Conservation (phyloP, 2,329 filamentous ascomycete genomes). For the Fusarium armeniacum region DNA sequence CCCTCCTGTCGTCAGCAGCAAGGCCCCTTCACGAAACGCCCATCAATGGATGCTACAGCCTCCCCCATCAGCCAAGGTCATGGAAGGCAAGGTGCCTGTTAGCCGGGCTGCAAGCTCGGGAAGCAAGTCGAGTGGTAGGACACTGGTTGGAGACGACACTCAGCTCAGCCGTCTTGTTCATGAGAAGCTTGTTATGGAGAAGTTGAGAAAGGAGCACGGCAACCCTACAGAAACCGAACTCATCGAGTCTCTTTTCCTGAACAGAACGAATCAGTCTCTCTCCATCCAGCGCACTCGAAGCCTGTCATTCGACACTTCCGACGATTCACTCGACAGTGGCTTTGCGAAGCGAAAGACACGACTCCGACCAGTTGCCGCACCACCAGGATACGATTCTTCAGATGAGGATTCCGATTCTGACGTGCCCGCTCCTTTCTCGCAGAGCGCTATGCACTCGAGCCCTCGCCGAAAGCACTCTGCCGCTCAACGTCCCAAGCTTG, state of each 20-base stretch:
- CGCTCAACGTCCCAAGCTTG: slow-evolving; percentile 60
- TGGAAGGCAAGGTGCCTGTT: slow-evolving; percentile 86
- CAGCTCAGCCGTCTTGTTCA: slow-evolving; percentile 60
- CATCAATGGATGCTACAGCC: slow-evolving; percentile 94
- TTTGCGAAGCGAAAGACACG: slow-evolving; percentile 51
- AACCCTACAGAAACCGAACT: slow-evolving; percentile 60
- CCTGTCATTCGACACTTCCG: slow-evolving; percentile 56
- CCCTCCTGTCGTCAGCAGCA: slow-evolving; percentile 85
- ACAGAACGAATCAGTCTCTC: slow-evolving; percentile 52
- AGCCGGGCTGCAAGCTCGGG: slow-evolving; percentile 72
- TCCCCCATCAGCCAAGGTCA: slow-evolving; percentile 88
- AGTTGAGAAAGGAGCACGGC: slow-evolving; percentile 58
- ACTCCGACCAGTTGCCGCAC: slow-evolving; percentile 49
- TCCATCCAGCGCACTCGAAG: slow-evolving; percentile 56
- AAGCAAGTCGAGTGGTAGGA: slow-evolving; percentile 64
- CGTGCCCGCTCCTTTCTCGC: slow-evolving; percentile 43
- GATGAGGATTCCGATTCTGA: slow-evolving; percentile 54
- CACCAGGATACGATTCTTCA: slow-evolving; percentile 53
- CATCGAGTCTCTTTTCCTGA: slow-evolving; percentile 59
- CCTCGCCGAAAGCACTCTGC: slow-evolving; percentile 49
- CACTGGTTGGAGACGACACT: slow-evolving; percentile 58
- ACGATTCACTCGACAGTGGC: slow-evolving; percentile 53
- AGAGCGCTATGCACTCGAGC: slow-evolving; percentile 45
- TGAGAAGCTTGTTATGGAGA: slow-evolving; percentile 63
- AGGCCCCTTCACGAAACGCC: slow-evolving; percentile 76